phyloP scores from a whole-genome alignment of 345 rosid genomes.

The Mercurialis annua region DNA sequence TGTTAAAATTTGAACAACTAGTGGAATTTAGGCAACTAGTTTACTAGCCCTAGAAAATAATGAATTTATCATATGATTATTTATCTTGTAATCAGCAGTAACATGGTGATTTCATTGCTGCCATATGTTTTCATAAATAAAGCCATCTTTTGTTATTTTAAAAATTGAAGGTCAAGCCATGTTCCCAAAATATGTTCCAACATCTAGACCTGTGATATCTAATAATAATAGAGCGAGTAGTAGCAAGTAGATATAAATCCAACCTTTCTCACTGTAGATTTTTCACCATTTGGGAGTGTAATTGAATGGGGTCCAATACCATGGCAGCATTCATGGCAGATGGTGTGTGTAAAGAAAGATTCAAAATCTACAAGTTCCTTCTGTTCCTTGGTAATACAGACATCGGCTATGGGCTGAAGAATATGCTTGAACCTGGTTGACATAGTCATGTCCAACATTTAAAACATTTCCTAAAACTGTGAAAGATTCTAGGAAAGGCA shows the following conservation, averaged over 20 bases:
- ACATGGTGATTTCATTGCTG: background rate
- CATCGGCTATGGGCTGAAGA: conserved; percentile 79
- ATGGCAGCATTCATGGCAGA: conserved; percentile 96
- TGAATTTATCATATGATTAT: background rate
- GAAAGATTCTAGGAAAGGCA: conserved; percentile 6
- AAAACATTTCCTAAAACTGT: conserved; percentile 4
- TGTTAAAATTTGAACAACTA: background rate
- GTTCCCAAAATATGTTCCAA: background rate
- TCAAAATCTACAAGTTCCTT: conserved; percentile 78
- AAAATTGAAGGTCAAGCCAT: background rate
- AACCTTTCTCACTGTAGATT: conserved; percentile 88
- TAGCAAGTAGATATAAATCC: conserved; percentile 12
- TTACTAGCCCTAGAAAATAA: background rate
- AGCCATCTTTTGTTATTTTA: background rate
- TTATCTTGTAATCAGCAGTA: background rate
- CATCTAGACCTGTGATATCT: background rate
- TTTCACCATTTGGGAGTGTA: conserved; percentile 76
- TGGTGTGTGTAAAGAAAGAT: conserved; percentile 89
- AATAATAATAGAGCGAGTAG: background rate
- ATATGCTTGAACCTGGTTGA: conserved; percentile 72
- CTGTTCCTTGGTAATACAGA: conserved; percentile 64
- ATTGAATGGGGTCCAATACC: conserved; percentile 96
- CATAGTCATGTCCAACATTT: conserved; percentile 9
- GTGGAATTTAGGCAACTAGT: background rate
- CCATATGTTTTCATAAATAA: background rate